These are phyloP conservation scores for Podila horticola DNA, from an alignment of 192 early-diverging fungal genomes.

Conservation along the genomic window DNA sequence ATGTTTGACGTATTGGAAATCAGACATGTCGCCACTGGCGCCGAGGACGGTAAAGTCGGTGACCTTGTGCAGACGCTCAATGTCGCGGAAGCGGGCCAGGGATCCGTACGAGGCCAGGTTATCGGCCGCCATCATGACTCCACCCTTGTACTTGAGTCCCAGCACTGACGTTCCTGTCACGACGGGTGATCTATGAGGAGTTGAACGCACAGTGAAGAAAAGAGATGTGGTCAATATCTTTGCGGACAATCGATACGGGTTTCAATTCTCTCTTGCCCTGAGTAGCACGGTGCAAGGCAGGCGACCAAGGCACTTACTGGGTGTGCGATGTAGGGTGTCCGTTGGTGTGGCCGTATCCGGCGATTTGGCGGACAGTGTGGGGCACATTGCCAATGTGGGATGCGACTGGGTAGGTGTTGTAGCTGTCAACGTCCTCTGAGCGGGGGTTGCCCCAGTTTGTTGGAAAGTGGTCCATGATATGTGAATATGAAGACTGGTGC, in stretches of 20 bases:
- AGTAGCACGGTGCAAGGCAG: not conserved
- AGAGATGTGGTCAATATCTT: not conserved
- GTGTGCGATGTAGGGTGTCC: slow-evolving; percentile 65
- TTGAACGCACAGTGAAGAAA: not conserved
- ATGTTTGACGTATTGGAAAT: slow-evolving; percentile 93
- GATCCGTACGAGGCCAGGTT: slow-evolving; percentile 96
- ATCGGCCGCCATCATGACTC: slow-evolving; percentile 96
- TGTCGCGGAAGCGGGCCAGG: slow-evolving; percentile 90
- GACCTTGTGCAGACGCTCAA: slow-evolving; percentile 82
- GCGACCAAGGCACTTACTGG: slow-evolving; percentile 55
- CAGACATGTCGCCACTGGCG: slow-evolving; percentile 92
- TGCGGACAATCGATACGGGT: not conserved
- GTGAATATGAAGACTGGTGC: not conserved
- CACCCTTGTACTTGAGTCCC: slow-evolving; percentile 95
- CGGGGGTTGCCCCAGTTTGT: slow-evolving; percentile 83
- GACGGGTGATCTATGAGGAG: slow-evolving; percentile 70
- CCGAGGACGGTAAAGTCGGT: slow-evolving; percentile 91
- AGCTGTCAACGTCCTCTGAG: slow-evolving; percentile 62
- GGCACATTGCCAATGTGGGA: slow-evolving; percentile 56
- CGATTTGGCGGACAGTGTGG: slow-evolving; percentile 59
- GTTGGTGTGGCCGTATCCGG: slow-evolving; percentile 54
- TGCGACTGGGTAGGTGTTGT: slow-evolving; percentile 58
- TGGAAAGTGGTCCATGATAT: slow-evolving; percentile 78
- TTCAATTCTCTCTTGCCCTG: too few relatives aligned
- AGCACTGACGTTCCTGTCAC: slow-evolving; percentile 96